Conservation (phyloP, 352 stramenopile species). For the Pythium insidiosum region DNA sequence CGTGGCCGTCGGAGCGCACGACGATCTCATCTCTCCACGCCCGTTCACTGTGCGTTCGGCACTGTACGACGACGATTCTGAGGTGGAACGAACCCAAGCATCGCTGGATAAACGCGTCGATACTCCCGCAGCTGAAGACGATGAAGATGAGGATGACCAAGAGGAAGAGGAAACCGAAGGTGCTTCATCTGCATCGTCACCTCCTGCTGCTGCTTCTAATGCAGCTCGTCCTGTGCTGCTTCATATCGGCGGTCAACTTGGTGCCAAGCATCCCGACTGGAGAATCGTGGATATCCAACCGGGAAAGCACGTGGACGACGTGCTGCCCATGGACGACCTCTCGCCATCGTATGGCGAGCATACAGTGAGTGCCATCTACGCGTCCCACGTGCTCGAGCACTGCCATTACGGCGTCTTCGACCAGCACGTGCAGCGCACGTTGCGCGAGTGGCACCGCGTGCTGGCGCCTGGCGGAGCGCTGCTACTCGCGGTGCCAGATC, state of each 20-base stretch:
- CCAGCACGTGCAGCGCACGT: slow-evolving; percentile 30
- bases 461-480: slow-evolving; percentile 46
- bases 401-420: slow-evolving; percentile 48
- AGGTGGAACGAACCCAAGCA: no score
- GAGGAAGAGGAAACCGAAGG: no score
- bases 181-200: no score
- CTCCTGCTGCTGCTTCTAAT: no score
- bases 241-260: slow-evolving; percentile 46
- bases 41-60: slow-evolving; percentile 3
- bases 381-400: slow-evolving; percentile 74
- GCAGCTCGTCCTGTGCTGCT: slow-evolving; percentile 53
- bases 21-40: slow-evolving; percentile 47
- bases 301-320: slow-evolving; percentile 42
- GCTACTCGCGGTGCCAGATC: slow-evolving; percentile 55
- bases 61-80: slow-evolving; percentile 20
- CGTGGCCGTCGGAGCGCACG: slow-evolving; percentile 13
- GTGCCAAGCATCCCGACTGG: no score
- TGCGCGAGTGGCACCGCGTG: slow-evolving; percentile 69
- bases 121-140: slow-evolving; percentile 24
- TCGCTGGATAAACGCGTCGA: no score
- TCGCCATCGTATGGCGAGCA: no score
- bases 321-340: slow-evolving; percentile 58
- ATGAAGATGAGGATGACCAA: slow-evolving; percentile 23
- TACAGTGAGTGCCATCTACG: slow-evolving; percentile 58
- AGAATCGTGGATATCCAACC: slow-evolving; percentile 63